A percentile compares a stretch with the other conserved stretches of the same genome.
These are phyloP conservation scores for Nemania sp. DNA, from an alignment of 2,329 filamentous ascomycete species.

Conservation along the genomic window DNA sequence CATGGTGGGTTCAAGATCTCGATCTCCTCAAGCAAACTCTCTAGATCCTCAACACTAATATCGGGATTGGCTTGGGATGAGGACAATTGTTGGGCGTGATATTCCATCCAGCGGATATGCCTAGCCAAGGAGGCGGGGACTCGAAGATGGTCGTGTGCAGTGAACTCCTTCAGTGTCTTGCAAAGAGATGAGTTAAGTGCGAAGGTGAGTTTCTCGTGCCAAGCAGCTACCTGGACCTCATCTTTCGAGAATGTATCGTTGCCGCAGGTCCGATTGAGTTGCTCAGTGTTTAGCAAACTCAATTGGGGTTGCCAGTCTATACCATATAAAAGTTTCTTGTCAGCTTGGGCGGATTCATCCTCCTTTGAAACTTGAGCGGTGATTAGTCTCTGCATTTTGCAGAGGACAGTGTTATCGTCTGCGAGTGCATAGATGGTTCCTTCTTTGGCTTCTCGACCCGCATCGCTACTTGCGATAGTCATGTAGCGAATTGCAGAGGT, in stretches of 20 bases:
- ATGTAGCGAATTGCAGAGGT: slow-evolving; percentile 35
- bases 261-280: slow-evolving; percentile 34
- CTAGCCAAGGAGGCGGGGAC: slow-evolving; percentile 28
- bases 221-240: slow-evolving; percentile 27
- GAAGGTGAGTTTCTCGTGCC: slow-evolving; percentile 30
- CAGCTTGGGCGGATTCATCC: slow-evolving; percentile 11
- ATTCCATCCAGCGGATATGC: slow-evolving; percentile 41
- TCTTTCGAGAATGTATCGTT: slow-evolving; percentile 29
- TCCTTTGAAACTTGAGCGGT: slow-evolving; percentile 35
- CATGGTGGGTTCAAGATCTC: slow-evolving; percentile 37
- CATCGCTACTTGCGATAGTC: slow-evolving; percentile 22
- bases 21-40: slow-evolving; percentile 33
- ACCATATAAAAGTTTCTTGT: slow-evolving; percentile 39
- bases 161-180: slow-evolving; percentile 26
- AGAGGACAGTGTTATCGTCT: slow-evolving; percentile 38
- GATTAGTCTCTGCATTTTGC: slow-evolving; percentile 32
- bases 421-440: slow-evolving; percentile 38
- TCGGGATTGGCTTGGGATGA: slow-evolving; percentile 20
- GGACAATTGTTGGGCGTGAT: slow-evolving; percentile 31
- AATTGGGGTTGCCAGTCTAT: slow-evolving; percentile 46
- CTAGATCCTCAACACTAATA: slow-evolving; percentile 35
- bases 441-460: slow-evolving; percentile 30
- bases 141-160: slow-evolving; percentile 22
- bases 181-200: slow-evolving; percentile 28
- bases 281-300: slow-evolving; percentile 38